Evolutionary conservation across 495 filamentous ascomycete genomes (phyloP).

Genomic region (Penicillium crystallinum): DNA sequence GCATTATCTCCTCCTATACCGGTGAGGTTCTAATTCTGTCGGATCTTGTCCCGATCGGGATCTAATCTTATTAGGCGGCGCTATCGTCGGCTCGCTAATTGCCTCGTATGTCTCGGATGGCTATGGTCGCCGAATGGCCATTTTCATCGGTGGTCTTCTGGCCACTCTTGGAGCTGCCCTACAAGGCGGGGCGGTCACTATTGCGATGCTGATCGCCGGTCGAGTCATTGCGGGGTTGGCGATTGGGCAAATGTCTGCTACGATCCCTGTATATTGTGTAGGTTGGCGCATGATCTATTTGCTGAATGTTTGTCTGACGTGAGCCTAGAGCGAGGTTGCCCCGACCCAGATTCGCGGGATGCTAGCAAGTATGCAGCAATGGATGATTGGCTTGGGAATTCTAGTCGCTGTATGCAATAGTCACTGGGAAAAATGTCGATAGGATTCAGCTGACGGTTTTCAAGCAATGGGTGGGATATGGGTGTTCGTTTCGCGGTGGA

Average conservation of each 20-base stretch:
- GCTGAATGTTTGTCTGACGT: slow-evolving; percentile 16
- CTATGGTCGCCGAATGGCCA: slow-evolving; percentile 41
- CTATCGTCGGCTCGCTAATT: slow-evolving; percentile 47
- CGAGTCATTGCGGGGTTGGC: slow-evolving; percentile 47
- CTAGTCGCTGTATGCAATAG: slow-evolving; percentile 41
- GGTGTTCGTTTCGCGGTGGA: slow-evolving; percentile 42
- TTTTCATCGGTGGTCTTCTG: slow-evolving; percentile 45
- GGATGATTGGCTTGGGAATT: slow-evolving; percentile 46
- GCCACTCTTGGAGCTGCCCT: slow-evolving; percentile 44
- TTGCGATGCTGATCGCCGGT: slow-evolving; percentile 51
- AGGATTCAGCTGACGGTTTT: background rate
- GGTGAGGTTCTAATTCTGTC: slow-evolving; percentile 17
- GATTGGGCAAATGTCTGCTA: slow-evolving; percentile 47
- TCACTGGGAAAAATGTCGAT: slow-evolving; percentile 4
- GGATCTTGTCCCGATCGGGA: background rate
- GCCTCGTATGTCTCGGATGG: slow-evolving; percentile 42
- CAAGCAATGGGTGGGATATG: slow-evolving; percentile 49
- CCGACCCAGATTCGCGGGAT: slow-evolving; percentile 22
- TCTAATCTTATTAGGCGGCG: slow-evolving; percentile 25
- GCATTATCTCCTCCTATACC: slow-evolving; percentile 50
- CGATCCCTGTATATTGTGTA: slow-evolving; percentile 46
- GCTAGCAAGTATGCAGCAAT: slow-evolving; percentile 29
- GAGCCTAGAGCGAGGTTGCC: slow-evolving; percentile 33
- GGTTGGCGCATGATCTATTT: slow-evolving; percentile 4
- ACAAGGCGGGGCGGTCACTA: slow-evolving; percentile 44